These are phyloP conservation scores for Plectosphaerella cucumerina DNA, from an alignment of 2,329 filamentous ascomycete genomes.

Conservation along the genomic window DNA sequence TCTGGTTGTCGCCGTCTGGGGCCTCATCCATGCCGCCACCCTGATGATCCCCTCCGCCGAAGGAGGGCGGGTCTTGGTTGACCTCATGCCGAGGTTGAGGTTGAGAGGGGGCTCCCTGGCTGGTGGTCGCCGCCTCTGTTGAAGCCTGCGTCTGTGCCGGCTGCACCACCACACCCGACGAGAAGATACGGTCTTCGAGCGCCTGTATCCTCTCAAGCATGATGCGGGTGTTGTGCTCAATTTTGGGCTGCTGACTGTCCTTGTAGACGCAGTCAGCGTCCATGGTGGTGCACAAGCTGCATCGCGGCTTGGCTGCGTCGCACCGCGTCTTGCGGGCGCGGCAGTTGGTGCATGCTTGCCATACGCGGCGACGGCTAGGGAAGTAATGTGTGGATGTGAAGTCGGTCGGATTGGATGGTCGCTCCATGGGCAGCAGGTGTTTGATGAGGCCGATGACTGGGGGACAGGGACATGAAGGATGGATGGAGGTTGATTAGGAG, in stretches of 20 bases:
- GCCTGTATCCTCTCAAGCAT: constrained; percentile 23
- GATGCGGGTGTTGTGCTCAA: constrained; percentile 22
- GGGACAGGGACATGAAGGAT: no score
- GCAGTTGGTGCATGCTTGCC: constrained; percentile 23
- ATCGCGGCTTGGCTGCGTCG: constrained; percentile 22
- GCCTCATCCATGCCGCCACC: not conserved
- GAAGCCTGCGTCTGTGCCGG: not conserved
- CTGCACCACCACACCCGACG: constrained; percentile 1
- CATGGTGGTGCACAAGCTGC: constrained; percentile 19
- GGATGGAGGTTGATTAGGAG: no score
- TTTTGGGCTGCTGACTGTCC: constrained; percentile 20
- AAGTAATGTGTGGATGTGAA: not conserved
- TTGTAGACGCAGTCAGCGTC: constrained; percentile 23
- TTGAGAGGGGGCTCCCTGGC: not conserved
- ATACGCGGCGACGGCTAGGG: constrained; percentile 11
- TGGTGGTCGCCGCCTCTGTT: not conserved
- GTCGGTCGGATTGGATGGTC: not conserved
- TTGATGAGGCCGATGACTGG: no score
- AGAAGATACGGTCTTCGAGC: constrained; percentile 20
- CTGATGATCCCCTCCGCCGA: not conserved
- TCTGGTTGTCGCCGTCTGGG: constrained; percentile 2
- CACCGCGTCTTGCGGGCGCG: constrained; percentile 23
- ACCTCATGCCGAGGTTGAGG: not conserved
- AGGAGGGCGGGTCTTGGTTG: not conserved
- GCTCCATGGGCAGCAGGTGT: not conserved